A percentile compares a stretch with the other conserved stretches of the same genome.
phyloP scores from a whole-genome alignment of 164 flowering plant species.

The Magnolia sinica region DNA sequence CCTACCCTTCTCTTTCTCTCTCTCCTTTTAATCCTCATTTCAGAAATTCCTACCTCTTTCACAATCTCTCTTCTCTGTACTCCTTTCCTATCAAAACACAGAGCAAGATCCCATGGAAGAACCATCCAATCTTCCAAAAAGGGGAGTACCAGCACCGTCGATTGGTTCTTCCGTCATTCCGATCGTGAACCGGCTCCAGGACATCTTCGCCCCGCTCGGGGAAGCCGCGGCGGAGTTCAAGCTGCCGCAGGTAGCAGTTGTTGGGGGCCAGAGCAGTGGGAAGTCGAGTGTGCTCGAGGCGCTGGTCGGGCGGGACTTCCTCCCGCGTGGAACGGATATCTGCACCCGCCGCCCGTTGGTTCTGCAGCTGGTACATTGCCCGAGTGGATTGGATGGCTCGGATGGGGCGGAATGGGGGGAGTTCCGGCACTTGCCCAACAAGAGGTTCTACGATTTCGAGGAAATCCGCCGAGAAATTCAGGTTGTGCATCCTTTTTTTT shows the following conservation, averaged over 20 bases:
- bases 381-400: constrained; percentile 35
- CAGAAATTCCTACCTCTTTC: too few relatives aligned
- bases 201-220: constrained; percentile 82
- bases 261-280: constrained; percentile 96
- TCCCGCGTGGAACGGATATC: constrained; percentile 81
- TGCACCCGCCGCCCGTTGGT: constrained; percentile 92
- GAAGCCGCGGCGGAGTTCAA: constrained; percentile 58
- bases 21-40: too few relatives aligned
- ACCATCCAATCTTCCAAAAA: too few relatives aligned
- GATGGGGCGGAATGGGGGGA: constrained; percentile 83
- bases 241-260: constrained; percentile 93
- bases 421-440: constrained; percentile 74
- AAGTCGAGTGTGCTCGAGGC: constrained; percentile 92
- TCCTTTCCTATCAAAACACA: too few relatives aligned
- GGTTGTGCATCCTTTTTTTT: constrained; percentile 29
- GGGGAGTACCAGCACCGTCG: neutral
- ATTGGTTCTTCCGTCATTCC: constrained; percentile 61
- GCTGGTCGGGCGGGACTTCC: constrained; percentile 88
- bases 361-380: constrained; percentile 71
- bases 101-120: too few relatives aligned
- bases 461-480: constrained; percentile 85
- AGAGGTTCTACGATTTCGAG: constrained; percentile 58
- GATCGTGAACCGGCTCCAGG: constrained; percentile 86
- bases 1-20: too few relatives aligned
- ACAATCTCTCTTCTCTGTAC: too few relatives aligned